Evolutionary conservation across 2,329 filamentous ascomycete species (phyloP).

Genomic region (Penicillium digitatum): DNA sequence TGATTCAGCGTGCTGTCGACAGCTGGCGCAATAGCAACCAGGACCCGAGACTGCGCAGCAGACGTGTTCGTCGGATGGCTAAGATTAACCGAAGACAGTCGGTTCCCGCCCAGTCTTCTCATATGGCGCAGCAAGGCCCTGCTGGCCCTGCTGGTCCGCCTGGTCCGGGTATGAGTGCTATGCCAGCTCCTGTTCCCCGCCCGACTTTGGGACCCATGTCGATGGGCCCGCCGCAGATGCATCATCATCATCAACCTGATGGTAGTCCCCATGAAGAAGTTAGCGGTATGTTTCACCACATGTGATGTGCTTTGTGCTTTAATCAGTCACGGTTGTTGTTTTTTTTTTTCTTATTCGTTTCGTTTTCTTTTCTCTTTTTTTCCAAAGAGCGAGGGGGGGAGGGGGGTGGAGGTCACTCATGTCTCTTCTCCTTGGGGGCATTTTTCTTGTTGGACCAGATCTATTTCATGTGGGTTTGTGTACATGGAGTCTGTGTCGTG

Average conservation of each 20-base stretch:
- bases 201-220: slow-evolving; percentile 55
- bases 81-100: slow-evolving; percentile 89
- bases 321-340: slow-evolving; percentile 7
- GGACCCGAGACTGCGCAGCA: slow-evolving; percentile 83
- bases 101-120: slow-evolving; percentile 55
- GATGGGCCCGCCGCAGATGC: slow-evolving; percentile 65
- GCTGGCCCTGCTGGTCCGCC: slow-evolving; percentile 31
- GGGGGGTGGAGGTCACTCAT: too few relatives aligned
- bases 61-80: slow-evolving; percentile 88
- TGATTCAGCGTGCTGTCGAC: slow-evolving; percentile 95
- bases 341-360: neutral
- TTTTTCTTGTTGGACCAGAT: slow-evolving; percentile 7
- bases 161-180: slow-evolving; percentile 56
- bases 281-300: slow-evolving; percentile 98
- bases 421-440: slow-evolving; percentile 6
- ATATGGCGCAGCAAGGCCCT: slow-evolving; percentile 39
- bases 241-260: slow-evolving; percentile 69
- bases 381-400: slow-evolving; percentile 16
- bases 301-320: slow-evolving; percentile 55
- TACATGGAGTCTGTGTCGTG: slow-evolving; percentile 14
- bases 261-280: slow-evolving; percentile 65
- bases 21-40: slow-evolving; percentile 99
- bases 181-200: slow-evolving; percentile 46
- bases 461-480: slow-evolving; percentile 11
- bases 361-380: slow-evolving; percentile 3